Base-by-base conservation (phyloP, 1,139 yeast species). In the Taphrina flavorubra region DNA sequence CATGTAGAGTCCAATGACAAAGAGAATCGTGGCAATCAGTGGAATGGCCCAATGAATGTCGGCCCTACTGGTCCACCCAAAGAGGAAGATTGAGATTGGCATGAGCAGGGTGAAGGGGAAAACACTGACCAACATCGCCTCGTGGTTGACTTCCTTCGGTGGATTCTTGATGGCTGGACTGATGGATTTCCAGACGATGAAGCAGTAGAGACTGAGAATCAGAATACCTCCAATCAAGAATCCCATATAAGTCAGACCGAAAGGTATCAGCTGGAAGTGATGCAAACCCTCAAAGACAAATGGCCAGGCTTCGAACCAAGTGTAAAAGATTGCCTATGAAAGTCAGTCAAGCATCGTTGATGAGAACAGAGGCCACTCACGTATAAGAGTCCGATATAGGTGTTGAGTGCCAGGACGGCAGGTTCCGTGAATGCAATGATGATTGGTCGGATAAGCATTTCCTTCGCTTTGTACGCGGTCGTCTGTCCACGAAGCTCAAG, bases 21-120 rank as follows among this genome's bases (percentile, higher is more conserved):
- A 89, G 42, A 92, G 90, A 58, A 86, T 83, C 71, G 92, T 94
- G 0, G 92, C 86, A 36, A 87, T 84, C 37, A 86, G 80, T n/a
- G 95, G 92, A 10, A 86, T 89, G 81, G 88, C 86, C 92, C 92
- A 89, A 76, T 88, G 94, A 40, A 89, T 85, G 5, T 75, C 72
- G 13, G 70, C 69, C 74, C 85, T 83, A 11, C 89, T 84, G 4
- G 92, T 83, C 95, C 95, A 89, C 14, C 88, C 96, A 70, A 89
- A 81, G 95, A 95, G 89, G 78, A 89, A 89, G 70, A 89, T 81
- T 0, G 90, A 82, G 58, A 86, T 51, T 46, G 51, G 51, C 51
- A 46, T 46, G 51, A 46, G 51, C 51, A 46, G 18, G 25, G 51
- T 46, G 51, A 46, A 46, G n/a, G 51, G 51, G 6, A 46, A 46